Evolutionary conservation across 371 early-diverging fungal genomes (phyloP), one percentile per base, ranked within the genome.

Genomic region (Massospora cicadina): DNA sequence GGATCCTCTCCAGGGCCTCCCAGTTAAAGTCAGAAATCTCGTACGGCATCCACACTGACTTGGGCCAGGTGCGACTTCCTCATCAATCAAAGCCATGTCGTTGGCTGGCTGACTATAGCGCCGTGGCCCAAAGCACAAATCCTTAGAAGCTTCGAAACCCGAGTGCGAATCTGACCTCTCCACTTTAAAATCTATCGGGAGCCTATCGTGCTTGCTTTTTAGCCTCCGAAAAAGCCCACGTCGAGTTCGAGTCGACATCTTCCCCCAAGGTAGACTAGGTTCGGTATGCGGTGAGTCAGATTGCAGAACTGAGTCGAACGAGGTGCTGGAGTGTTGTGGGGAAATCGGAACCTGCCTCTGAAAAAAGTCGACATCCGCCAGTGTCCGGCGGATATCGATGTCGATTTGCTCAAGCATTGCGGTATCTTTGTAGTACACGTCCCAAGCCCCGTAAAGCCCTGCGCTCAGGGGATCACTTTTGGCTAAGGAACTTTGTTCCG

Each of bases 361-460:
- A 65, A 90, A 89, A 70, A 89, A 88, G 1, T 84, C 83, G 67
- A 89, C 76, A 69, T 90, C 91, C 3, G 89, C 86, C 64, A 87
- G 71, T 5, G 91, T 91, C 30, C 91, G 78, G 58, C 88, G 68
- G 13, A 87, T 83, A 68, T 91, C 91, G 68, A 85, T 87, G 72
- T 89, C 88, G 29, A 91, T 89, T 70, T 89, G 89, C 55, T 88
- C 89, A 43, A 86, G 67, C 28, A 79, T 78, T 25, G 69, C 65
- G 67, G 81, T 82, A 68, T 83, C 82, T 59, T 78, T 72, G 64
- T 78, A 78, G 71, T 78, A 82, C 10, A 68, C 67, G 1, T 76
- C 75, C 82, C 84, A 81, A 70, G 74, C 74, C 7, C 75, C 76
- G 55, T 67, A 70, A 24, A 69, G 72, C 29, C 68, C 70, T 55